Conservation (phyloP, 2,329 filamentous ascomycete species). For the Dactylonectria macrodidyma region DNA sequence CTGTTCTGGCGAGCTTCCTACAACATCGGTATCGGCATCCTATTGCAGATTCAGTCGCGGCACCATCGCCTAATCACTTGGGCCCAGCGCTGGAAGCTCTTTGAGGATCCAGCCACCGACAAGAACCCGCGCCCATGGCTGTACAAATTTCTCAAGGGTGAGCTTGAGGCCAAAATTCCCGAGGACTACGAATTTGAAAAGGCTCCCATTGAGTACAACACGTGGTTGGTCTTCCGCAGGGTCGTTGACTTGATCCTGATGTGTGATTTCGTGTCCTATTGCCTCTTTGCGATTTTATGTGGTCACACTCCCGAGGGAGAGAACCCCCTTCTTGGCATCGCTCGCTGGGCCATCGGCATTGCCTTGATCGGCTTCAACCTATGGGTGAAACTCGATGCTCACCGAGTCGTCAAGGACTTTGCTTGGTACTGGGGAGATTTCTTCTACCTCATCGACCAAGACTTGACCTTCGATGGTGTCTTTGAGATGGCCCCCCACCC, state of each 20-base stretch:
- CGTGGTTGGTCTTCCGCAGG: constrained; percentile 96
- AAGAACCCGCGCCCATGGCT: constrained; percentile 86
- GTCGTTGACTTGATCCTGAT: constrained; percentile 97
- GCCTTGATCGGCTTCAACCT: constrained; percentile 92
- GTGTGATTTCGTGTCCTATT: constrained; percentile 99
- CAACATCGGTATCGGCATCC: constrained; percentile 92
- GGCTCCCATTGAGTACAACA: constrained; percentile 98
- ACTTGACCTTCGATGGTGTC: constrained; percentile 97
- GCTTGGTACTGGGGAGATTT: constrained; percentile 99
- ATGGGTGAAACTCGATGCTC: constrained; percentile 98
- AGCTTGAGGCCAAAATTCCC: constrained; percentile 95
- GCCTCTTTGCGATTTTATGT: constrained; percentile 93
- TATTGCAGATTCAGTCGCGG: constrained; percentile 91
- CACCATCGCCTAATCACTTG: constrained; percentile 88
- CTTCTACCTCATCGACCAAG: constrained; percentile 98
- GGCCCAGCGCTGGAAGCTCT: constrained; percentile 89
- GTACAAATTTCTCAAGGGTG: constrained; percentile 86
- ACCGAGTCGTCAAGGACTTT: constrained; percentile 98
- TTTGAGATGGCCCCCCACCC: constrained; percentile 99
- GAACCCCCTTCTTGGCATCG: constrained; percentile 74
- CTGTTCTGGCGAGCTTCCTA: constrained; percentile 94
- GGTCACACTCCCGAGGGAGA: constrained; percentile 82
- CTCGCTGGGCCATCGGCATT: constrained; percentile 86
- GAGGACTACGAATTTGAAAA: constrained; percentile 94
- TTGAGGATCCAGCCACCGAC: constrained; percentile 86